Base-by-base conservation (phyloP, 75 land plant species). In the Larix kaempferi region DNA sequence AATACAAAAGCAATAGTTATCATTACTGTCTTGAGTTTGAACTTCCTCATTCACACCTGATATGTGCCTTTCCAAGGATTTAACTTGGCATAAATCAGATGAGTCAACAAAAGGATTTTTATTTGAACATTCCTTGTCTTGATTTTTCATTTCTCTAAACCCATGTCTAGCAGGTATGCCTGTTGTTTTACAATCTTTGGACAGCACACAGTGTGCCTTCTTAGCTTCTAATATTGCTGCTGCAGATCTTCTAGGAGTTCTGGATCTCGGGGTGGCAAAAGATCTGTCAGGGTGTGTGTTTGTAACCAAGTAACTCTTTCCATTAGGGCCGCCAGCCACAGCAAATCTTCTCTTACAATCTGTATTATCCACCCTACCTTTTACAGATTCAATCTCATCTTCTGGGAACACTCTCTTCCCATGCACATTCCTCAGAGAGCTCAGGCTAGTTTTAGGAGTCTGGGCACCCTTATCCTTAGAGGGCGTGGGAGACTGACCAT, bases 391-490 rank as follows among this genome's bases (percentile, higher is more conserved):
- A 66, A 35, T 6, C 44, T 66, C 71, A 66, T 65, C 71, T 35
- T 33, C 39, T 35, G 37, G 71, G 35, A 66, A 66, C 19, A 66
- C 5, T 37, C 71, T 66, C 71, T 66, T 66, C n/a, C 71, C 71
- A 66, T 35, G 19, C 1, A 39, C 41, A 66, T 66, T 66, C 35
- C 19, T 66, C 19, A 66, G 17, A 66, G 71, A 66, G 71, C 39
- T 35, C 71, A 66, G 19, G 71, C 71, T 66, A 66, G 71, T 29
- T 17, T 66, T 35, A 66, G 41, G 71, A 66, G 11, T 66, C 17
- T 6, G 29, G 35, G 71, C 19, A 35, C 21, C 71, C 7, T 14
- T 66, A 16, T 66, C 71, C 71, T 35, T 66, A 16, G 39, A 66
- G 15, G 71, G 37, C 35, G 71, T 35, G 25, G 26, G 17, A 16